Percentiles rank a stretch among this genome's conserved stretches.
Conservation (phyloP, 129 eudicot genomes). For the Tagetes patula region DNA sequence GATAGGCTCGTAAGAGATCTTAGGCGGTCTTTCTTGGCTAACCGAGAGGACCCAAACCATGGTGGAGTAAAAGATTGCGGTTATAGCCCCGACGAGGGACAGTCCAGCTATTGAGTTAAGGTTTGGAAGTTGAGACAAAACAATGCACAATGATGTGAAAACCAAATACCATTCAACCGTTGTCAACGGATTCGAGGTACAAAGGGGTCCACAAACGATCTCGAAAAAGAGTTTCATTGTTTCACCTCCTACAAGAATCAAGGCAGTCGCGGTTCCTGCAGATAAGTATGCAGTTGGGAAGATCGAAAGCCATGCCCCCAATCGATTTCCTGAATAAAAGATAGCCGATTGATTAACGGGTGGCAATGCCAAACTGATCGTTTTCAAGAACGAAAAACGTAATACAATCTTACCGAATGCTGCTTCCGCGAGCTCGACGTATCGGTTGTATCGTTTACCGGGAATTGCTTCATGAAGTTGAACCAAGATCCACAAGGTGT, state of each 20-base stretch:
- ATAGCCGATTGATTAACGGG: not conserved
- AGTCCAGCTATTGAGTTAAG: constrained; percentile 97
- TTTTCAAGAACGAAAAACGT: not conserved
- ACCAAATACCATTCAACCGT: constrained; percentile 98
- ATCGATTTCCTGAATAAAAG: constrained; percentile 58
- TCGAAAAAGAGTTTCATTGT: constrained; percentile 93
- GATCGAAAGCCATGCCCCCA: constrained; percentile 94
- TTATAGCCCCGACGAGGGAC: constrained; percentile 91
- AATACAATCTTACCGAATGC: constrained; percentile 61
- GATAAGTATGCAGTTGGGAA: constrained; percentile 91
- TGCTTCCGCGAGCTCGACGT: constrained; percentile 91
- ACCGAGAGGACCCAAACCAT: constrained; percentile 97
- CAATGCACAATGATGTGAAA: constrained; percentile 87
- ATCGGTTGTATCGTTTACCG: constrained; percentile 88
- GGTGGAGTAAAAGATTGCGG: constrained; percentile 85
- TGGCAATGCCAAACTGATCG: not conserved
- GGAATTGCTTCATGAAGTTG: constrained; percentile 98
- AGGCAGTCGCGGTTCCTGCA: constrained; percentile 92
- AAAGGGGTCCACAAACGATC: constrained; percentile 81
- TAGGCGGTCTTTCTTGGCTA: constrained; percentile 70
- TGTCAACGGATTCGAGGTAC: constrained; percentile 81
- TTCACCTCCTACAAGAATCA: constrained; percentile 90
- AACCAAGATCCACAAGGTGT: constrained; percentile 89
- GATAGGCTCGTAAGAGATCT: constrained; percentile 70
- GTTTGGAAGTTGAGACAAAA: constrained; percentile 86